Conservation (phyloP, 257 asterid genomes). For the Cynanchum wilfordii region DNA sequence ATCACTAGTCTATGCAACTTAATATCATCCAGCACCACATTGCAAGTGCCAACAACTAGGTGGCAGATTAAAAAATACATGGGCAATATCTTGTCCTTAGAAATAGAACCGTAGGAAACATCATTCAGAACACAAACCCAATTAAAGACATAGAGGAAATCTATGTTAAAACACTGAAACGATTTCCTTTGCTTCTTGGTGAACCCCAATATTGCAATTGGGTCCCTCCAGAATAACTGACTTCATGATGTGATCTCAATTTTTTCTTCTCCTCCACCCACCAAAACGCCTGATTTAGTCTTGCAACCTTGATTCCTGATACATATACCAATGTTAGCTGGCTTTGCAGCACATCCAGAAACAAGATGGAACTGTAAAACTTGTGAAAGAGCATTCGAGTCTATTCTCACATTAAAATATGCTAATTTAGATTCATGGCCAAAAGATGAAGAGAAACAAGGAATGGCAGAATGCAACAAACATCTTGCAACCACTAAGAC, state of each 20-base stretch:
- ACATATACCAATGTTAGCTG: constrained; percentile 2
- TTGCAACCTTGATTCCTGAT: constrained; percentile 15
- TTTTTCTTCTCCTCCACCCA: background rate
- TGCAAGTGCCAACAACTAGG: background rate
- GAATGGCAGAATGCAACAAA: background rate
- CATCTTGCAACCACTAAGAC: background rate
- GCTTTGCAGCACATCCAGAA: background rate
- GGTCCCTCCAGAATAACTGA: background rate
- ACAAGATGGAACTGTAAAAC: constrained; percentile 4
- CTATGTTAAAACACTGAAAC: background rate
- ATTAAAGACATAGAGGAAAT: background rate
- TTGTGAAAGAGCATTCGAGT: background rate
- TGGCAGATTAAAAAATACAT: background rate
- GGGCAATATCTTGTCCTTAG: background rate
- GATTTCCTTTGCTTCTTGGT: background rate
- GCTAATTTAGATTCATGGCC: background rate
- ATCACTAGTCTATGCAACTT: background rate
- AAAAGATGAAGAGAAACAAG: background rate
- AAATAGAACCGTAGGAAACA: background rate
- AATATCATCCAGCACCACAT: background rate
- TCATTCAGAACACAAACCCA: background rate
- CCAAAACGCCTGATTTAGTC: background rate
- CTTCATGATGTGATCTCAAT: background rate
- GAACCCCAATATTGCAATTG: background rate
- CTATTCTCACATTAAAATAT: background rate